Base-by-base conservation (phyloP, 2,329 filamentous ascomycete genomes). In the Xylariaceae sp. region DNA sequence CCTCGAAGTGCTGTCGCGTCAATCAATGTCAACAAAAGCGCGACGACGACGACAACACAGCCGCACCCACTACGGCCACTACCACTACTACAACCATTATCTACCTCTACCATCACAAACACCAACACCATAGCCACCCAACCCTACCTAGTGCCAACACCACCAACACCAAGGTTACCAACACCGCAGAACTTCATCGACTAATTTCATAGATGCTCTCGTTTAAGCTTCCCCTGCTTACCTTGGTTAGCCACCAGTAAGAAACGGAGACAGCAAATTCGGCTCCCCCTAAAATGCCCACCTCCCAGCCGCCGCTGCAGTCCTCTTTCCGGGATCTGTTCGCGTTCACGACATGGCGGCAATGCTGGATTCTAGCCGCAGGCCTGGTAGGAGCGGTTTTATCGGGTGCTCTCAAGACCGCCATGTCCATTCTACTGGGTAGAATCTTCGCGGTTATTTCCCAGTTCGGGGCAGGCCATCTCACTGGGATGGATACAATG, bases 361-460 rank as follows among this genome's bases (percentile, higher is more conserved):
- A 95, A 64, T 58, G 79, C 0, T 71, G 74, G 0, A 66, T 80
- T 3, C 68, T 92, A 0, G 44, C 74, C 10, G 63, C 76, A 1
- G 87, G 84, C 0, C 47, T 87, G 0, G 10, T 79, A 3, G 72
- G 81, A 1, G 80, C 88, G 0, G 66, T 83, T 3, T 62, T 81
- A 1, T 78, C 83, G 8, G 88, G 87, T 1, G 77, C 80, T 0
- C 73, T 85, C 12, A 80, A 83, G 50, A 87, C 89, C 0, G 72
- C 78, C 1, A 77, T 88, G 22, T 81, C 89, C 3, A 74, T 91
- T 26, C 69, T 95, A 1, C 80, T 92, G 1, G 92, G 92, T 12
- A 79, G 80, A 47, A 76, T 95, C 7, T 95, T 95, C 65, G 79
- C 87, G 29, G 72, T 82, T 4, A 85, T 95, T 54, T 79, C 87